Evolutionary conservation across 495 filamentous ascomycete species (phyloP).

Genomic region (Lepraria neglecta): DNA sequence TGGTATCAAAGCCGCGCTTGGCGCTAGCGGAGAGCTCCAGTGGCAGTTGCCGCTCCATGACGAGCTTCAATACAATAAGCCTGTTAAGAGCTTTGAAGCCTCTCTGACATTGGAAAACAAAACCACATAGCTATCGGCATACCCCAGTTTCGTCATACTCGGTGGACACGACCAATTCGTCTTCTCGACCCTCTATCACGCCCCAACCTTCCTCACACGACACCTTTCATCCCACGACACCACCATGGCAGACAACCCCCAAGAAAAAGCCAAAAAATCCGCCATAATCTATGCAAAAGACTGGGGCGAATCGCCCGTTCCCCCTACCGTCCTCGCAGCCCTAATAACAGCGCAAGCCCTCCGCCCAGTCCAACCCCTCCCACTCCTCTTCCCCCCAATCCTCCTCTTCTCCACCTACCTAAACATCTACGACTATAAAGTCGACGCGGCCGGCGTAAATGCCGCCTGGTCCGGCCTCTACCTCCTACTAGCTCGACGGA

Average conservation of each 20-base stretch:
- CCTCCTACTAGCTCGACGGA: constrained; percentile 64
- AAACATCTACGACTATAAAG: constrained; percentile 69
- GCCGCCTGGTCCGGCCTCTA: constrained; percentile 87
- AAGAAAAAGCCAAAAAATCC: constrained; percentile 44
- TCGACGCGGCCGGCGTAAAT: constrained; percentile 75
- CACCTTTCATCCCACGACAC: neutral
- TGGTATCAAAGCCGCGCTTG: constrained; percentile 18
- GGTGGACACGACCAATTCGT: neutral
- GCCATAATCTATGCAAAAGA: constrained; percentile 47
- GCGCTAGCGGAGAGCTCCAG: constrained; percentile 11
- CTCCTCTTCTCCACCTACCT: constrained; percentile 84
- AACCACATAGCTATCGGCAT: neutral
- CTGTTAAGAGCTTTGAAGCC: neutral
- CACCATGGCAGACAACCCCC: constrained; percentile 36
- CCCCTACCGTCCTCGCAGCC: constrained; percentile 70
- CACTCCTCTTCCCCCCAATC: constrained; percentile 74
- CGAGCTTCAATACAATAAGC: neutral
- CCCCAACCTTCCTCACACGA: neutral
- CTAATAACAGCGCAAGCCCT: constrained; percentile 71
- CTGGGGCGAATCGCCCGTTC: constrained; percentile 77
- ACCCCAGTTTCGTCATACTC: no score
- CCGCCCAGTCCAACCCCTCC: constrained; percentile 66
- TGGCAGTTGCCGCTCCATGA: neutral
- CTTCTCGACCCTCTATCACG: no score
- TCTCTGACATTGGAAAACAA: neutral